Base-by-base conservation (phyloP, 176 grass and related monocot genomes). In the Phoenix dactylifera region DNA sequence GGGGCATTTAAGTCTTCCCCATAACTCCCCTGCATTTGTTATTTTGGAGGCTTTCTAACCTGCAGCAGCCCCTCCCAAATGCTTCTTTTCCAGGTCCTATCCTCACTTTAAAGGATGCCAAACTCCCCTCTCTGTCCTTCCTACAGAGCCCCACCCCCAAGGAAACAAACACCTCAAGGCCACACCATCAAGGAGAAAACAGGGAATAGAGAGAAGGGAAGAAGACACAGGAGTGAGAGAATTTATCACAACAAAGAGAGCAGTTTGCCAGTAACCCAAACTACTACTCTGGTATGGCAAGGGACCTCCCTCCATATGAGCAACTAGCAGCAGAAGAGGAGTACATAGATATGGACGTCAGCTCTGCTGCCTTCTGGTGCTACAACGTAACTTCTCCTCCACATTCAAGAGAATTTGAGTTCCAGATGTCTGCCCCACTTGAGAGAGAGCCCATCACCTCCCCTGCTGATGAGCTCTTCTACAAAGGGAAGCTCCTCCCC, bases 391-490 rank as follows among this genome's bases (percentile, higher is more conserved):
- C 91, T 67, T 72, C 78, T 48, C 75, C 72, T 7, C 79, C 80
- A 51, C 28, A 80, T 30, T 24, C 78, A 15, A 76, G 73, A 35
- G 94, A 99, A 73, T 99, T 99, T 52, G 94, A 99, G 69, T 99
- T 99, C 70, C 94, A 93, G 26, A 99, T 88, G 81, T 80, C 70
- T 12, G 64, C 60, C 63, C 18, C 68, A 67, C 65, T 79, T 29
- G 70, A 69, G 55, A 58, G 72, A 63, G 76, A 83, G 59, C 76
- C 79, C 26, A 51, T 77, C 65, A 67, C 85, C 17, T 93, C 94
- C n/a, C 94, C 94, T 20, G 94, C 94, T 20, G 94, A 99, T 50
- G 88, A 99, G 64, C 82, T 93, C 71, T 99, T 99, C 71, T 93
- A 99, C 82, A 99, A 93, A 76, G 94, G 94, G 58, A 93, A 99